phyloP scores from a whole-genome alignment of 2,329 filamentous ascomycete genomes.

The Paracoccidioides brasiliensis region DNA sequence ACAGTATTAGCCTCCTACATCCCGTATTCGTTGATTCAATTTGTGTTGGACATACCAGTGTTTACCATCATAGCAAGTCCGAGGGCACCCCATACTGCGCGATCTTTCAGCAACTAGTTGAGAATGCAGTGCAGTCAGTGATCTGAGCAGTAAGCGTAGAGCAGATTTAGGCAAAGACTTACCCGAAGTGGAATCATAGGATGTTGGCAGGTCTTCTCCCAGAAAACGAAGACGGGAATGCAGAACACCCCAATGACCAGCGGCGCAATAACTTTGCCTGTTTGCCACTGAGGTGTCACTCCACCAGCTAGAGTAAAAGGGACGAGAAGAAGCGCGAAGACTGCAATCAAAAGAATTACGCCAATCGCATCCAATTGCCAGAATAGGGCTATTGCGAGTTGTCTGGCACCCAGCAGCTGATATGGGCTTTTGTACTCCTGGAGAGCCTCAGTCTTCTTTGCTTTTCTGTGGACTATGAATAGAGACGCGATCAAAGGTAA shows the following conservation, averaged over 20 bases:
- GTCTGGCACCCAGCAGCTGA: constrained; percentile 28
- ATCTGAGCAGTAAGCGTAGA: neutral
- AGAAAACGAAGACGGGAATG: constrained; percentile 39
- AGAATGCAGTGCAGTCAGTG: neutral
- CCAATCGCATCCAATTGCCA: constrained; percentile 45
- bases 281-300: constrained; percentile 36
- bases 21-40: neutral
- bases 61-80: constrained; percentile 46
- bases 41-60: constrained; percentile 27
- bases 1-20: neutral
- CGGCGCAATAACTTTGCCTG: constrained; percentile 39
- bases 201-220: constrained; percentile 40
- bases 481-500: constrained; percentile 44
- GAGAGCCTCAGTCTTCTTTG: constrained; percentile 39
- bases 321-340: constrained; percentile 41
- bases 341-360: constrained; percentile 39
- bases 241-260: constrained; percentile 39
- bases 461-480: constrained; percentile 38
- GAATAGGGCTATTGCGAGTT: constrained; percentile 36
- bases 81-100: constrained; percentile 50
- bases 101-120: constrained; percentile 43
- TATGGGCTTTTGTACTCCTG: constrained; percentile 33
- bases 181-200: constrained; percentile 47
- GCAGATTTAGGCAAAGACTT: constrained; percentile 3
- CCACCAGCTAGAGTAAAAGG: constrained; percentile 47